phyloP scores from a whole-genome alignment of 768 basidiomycete species.

The Phanerodontia chrysosporium region DNA sequence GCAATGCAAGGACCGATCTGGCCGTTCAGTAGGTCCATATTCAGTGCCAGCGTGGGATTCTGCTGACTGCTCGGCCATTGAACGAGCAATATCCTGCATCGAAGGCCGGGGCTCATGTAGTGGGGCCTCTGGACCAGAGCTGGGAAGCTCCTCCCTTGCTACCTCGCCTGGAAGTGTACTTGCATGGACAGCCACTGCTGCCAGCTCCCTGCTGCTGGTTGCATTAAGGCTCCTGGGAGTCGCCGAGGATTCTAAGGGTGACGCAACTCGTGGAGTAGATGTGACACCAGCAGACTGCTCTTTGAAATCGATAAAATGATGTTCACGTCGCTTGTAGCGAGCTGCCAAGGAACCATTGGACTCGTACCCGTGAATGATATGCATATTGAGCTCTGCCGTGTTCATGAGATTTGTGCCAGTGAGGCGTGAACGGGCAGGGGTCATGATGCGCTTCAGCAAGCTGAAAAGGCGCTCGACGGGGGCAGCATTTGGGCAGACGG shows the following conservation, averaged over 20 bases:
- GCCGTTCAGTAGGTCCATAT: background rate
- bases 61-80: no score
- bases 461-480: conserved; percentile 2
- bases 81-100: no score
- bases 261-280: background rate
- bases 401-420: background rate
- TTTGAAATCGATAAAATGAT: background rate
- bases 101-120: no score
- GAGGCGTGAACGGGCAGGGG: background rate
- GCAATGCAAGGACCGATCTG: no score
- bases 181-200: no score
- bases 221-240: background rate
- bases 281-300: background rate
- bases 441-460: conserved; percentile 2
- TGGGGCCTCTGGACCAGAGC: no score
- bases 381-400: conserved; percentile 3
- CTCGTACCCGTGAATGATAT: background rate
- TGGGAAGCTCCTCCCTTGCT: no score
- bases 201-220: no score
- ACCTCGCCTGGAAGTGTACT: no score
- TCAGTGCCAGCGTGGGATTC: background rate
- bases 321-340: background rate
- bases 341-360: background rate
- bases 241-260: background rate
- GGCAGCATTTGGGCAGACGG: background rate